Base-by-base conservation (phyloP, 2,329 filamentous ascomycete genomes). In the Phialophora chinensis region DNA sequence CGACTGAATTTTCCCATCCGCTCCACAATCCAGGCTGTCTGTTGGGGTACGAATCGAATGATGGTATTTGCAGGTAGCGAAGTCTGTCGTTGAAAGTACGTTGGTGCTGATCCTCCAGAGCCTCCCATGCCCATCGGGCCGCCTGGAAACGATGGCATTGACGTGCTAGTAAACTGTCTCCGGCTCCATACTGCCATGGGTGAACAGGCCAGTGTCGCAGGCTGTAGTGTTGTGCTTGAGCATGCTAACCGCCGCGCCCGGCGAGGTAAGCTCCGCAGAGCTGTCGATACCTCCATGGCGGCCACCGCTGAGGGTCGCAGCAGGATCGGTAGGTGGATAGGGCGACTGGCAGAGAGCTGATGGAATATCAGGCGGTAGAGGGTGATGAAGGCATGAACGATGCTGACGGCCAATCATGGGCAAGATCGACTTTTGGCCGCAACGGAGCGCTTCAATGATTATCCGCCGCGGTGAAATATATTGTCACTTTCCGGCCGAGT, bases 1-100 rank as follows among this genome's bases (percentile, higher is more conserved):
- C 93, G 87, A 81, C 92, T 90, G 83, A 97, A 99, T 80, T 93
- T 95, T 75, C 95, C 95, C 95, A 99, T 99, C 76, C 95, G 93
- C 86, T 99, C 95, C 65, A 99, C 95, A 66, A 99, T 94, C 95
- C 95, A 99, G 79, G 95, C 95, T 74, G 94, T 98, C 83, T 99
- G 95, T 81, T 99, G 95, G n/a, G 95, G 95, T 50, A 99, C 95
- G 80, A 98, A 99, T 67, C 94, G 92, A 74, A 99, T 84, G 69
- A 99, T 84, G 3, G 95, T 99, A 81, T 99, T 99, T 73, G 93
- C 91, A 31, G 95, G 95, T 60, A 97, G 85, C 25, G 84, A 79
- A 53, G 82, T 81, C 54, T 84, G 80, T 76, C 91, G 90, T 54
- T 78, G 76, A 79, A 96, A 96, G 80, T 96, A 96, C n/a, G 90